Percentiles rank a stretch among this genome's conserved stretches.
phyloP scores from a whole-genome alignment of 108 stramenopile genomes.

The Nitzschia palea region DNA sequence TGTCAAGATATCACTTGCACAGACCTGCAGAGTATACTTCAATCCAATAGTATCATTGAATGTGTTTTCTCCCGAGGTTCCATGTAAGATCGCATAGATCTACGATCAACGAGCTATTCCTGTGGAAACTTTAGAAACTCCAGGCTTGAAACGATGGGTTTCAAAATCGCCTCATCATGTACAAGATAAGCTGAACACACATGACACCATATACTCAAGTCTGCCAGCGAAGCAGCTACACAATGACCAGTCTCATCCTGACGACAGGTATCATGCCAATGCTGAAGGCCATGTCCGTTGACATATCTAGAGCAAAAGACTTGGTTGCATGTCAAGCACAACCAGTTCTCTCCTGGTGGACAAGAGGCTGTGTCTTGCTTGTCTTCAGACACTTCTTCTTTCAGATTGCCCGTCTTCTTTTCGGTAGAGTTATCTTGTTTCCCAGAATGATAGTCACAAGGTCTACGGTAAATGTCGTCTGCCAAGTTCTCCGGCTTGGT shows the following conservation, averaged over 20 bases:
- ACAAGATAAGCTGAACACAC: conserved; percentile 58
- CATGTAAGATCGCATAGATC: no score
- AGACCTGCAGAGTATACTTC: no score
- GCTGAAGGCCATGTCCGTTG: conserved; percentile 67
- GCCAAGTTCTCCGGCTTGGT: conserved; percentile 8
- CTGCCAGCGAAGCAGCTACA: conserved; percentile 62
- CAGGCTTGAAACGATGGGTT: conserved; percentile 37
- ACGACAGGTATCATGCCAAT: conserved; percentile 52
- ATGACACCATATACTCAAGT: conserved; percentile 85
- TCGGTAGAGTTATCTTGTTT: neutral
- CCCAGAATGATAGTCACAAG: neutral
- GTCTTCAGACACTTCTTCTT: conserved; percentile 1
- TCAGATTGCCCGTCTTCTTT: conserved; percentile 12
- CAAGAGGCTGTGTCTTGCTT: conserved; percentile 12
- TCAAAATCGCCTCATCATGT: conserved; percentile 28
- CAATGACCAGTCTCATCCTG: conserved; percentile 47
- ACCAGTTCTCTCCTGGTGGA: conserved; percentile 72
- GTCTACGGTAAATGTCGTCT: neutral
- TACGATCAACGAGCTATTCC: no score
- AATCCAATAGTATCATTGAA: no score
- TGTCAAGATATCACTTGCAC: no score
- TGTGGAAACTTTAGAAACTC: conserved; percentile 57
- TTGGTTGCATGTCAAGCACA: conserved; percentile 60
- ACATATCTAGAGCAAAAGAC: conserved; percentile 73
- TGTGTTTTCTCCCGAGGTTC: no score